Evolutionary conservation across 306 rosid genomes (phyloP).

Genomic region (Lithocarpus polystachyus): DNA sequence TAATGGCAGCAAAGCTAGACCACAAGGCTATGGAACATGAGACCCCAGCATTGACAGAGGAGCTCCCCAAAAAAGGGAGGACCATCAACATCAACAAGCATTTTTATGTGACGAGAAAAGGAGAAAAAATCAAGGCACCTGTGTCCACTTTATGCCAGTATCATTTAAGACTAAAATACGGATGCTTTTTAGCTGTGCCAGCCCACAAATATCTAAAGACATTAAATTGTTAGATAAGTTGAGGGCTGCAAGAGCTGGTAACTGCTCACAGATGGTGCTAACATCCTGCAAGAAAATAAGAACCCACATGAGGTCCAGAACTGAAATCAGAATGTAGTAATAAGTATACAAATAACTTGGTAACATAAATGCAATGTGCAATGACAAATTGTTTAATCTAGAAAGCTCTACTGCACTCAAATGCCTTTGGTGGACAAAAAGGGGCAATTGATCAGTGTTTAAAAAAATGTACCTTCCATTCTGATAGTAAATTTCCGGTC

Average conservation of each 20-base stretch:
- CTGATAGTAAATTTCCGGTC: conserved; percentile 83
- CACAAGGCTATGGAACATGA: no score
- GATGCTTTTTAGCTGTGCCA: conserved; percentile 55
- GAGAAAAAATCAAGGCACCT: conserved; percentile 43
- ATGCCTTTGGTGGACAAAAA: conserved; percentile 12
- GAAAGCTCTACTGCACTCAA: neutral
- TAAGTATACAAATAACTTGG: neutral
- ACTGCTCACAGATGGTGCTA: conserved; percentile 70
- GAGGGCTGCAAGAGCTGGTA: conserved; percentile 60
- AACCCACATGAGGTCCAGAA: neutral
- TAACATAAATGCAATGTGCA: neutral
- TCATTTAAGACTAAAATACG: conserved; percentile 64
- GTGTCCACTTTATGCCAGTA: conserved; percentile 70
- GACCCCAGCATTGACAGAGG: no score
- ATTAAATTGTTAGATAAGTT: conserved; percentile 72
- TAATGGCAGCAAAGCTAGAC: no score
- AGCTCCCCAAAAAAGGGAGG: no score
- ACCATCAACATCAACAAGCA: no score
- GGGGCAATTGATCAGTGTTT: conserved; percentile 15
- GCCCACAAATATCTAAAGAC: conserved; percentile 48
- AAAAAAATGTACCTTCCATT: conserved; percentile 70
- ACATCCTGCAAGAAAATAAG: conserved; percentile 61
- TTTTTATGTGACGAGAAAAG: neutral
- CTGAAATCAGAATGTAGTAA: neutral
- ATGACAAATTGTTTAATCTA: neutral